Percentiles rank a stretch among this genome's conserved stretches.
phyloP scores from a whole-genome alignment of 441 rosid species.

The Raphanus hybrid region DNA sequence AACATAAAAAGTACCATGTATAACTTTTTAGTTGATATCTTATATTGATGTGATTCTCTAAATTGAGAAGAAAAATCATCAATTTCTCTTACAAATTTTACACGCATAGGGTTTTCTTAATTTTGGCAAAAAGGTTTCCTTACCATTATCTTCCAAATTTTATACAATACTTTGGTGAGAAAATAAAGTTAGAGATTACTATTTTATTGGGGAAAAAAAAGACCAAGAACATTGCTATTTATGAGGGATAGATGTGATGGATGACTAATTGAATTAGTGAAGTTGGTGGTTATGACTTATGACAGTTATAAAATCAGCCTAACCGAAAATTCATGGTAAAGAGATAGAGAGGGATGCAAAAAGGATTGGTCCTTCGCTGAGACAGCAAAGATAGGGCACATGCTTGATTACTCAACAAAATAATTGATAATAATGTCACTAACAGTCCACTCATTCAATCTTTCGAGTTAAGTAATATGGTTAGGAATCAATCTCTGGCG shows the following conservation, averaged over 20 bases:
- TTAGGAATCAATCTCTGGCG: conserved; percentile 4
- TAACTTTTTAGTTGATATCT: not conserved
- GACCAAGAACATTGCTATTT: conserved; percentile 9
- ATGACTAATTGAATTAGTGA: conserved; percentile 32
- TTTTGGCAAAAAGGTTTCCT: not conserved
- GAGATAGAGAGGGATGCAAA: conserved; percentile 1
- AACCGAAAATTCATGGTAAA: conserved; percentile 26
- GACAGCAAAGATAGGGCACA: conserved; percentile 40
- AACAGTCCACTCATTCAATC: conserved; percentile 40
- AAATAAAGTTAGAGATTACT: not conserved
- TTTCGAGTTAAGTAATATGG: conserved; percentile 45
- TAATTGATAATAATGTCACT: conserved; percentile 43
- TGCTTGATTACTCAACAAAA: conserved; percentile 36
- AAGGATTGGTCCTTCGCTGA: conserved; percentile 19
- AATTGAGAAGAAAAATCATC: not conserved
- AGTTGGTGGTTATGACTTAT: conserved; percentile 34
- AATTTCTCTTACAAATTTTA: not conserved
- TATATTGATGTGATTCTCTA: not conserved
- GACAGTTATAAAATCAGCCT: conserved; percentile 24
- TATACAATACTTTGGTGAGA: conserved; percentile 32
- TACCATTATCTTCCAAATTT: conserved; percentile 12
- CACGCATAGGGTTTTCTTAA: not conserved
- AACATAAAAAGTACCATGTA: no score
- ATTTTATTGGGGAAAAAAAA: conserved; percentile 8
- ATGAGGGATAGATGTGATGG: conserved; percentile 34